A percentile compares a stretch with the other conserved stretches of the same genome.
phyloP scores from a whole-genome alignment of 2,329 filamentous ascomycete genomes.

The Colletotrichum tanaceti region DNA sequence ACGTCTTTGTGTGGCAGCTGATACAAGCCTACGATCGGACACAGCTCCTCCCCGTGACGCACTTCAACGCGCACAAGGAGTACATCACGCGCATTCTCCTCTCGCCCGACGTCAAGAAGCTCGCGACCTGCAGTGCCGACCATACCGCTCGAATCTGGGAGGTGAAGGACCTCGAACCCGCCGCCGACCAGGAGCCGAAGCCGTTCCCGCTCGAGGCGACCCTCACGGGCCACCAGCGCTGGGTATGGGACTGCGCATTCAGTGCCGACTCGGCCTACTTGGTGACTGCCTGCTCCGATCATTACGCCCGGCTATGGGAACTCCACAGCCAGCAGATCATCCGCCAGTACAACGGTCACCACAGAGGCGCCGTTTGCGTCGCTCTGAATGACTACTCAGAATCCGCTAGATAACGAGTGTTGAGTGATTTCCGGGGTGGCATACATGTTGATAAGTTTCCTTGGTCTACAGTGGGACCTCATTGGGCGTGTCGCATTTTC shows the following conservation, averaged over 20 bases:
- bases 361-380: conserved; percentile 90
- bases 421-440: neutral
- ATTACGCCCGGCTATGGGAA: conserved; percentile 94
- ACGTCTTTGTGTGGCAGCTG: conserved; percentile 97
- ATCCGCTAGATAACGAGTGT: conserved; percentile 50
- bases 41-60: conserved; percentile 85
- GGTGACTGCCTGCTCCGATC: conserved; percentile 92
- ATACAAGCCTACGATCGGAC: conserved; percentile 85
- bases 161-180: conserved; percentile 75
- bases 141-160: conserved; percentile 98
- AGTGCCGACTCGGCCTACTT: conserved; percentile 93
- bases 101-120: conserved; percentile 92
- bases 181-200: conserved; percentile 56
- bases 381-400: conserved; percentile 88
- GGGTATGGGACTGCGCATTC: conserved; percentile 98
- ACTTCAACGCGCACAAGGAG: conserved; percentile 90
- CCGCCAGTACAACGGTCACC: conserved; percentile 94
- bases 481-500: conserved; percentile 29
- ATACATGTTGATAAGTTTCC: conserved; percentile 20
- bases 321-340: conserved; percentile 88
- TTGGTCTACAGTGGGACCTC: conserved; percentile 24
- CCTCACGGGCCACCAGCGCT: conserved; percentile 89
- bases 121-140: conserved; percentile 93
- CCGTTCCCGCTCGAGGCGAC: conserved; percentile 87
- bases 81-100: conserved; percentile 93